Base-by-base conservation (phyloP, 208 protist species). In the Trypanosoma lewisi region DNA sequence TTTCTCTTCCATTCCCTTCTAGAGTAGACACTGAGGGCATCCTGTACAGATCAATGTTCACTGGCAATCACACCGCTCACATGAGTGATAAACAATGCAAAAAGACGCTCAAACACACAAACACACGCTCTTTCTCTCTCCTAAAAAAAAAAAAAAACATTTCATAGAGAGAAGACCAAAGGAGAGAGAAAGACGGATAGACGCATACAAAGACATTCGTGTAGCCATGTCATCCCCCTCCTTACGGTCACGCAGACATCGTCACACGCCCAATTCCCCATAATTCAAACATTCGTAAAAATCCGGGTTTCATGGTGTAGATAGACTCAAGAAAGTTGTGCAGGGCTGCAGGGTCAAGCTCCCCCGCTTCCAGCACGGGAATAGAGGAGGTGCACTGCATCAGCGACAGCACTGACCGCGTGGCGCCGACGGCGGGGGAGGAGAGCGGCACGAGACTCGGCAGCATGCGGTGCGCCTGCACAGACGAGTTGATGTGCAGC, bases 201-300 rank as follows among this genome's bases (percentile, higher is more conserved):
- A 17, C 14, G 23, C 11, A 4, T 9, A 51, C 25, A 51, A 12
- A 27, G 4, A 48, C 42, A n/a, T 14, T 3, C 25, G 14, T 17
- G 19, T 17, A 44, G 12, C 39, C 14, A 19, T 17, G 19, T 16
- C 14, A 9, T 3, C 3, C 31, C 25, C n/a, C 9, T 37, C n/a
- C 1, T 17, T 17, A 30, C 16, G 48, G 0, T n/a, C 11, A 3
- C 17, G 31, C 25, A 65, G 48, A 56, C 48, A 67, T 67, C 51
- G 21, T 42, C 69, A 70, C 66, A 50, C 84, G 80, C 36, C 65
- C 70, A 51, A 89, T 89, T 66, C 81, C 77, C 81, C 81, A 91
- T 90, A 94, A 94, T 89, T 94, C 87, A 50, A 94, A 63, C 74
- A 91, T 80, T 36, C 68, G 69, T 51, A 83, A 69, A 83, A 83